Conservation (phyloP, 78 protist genomes). For the Salpingoeca rosetta region DNA sequence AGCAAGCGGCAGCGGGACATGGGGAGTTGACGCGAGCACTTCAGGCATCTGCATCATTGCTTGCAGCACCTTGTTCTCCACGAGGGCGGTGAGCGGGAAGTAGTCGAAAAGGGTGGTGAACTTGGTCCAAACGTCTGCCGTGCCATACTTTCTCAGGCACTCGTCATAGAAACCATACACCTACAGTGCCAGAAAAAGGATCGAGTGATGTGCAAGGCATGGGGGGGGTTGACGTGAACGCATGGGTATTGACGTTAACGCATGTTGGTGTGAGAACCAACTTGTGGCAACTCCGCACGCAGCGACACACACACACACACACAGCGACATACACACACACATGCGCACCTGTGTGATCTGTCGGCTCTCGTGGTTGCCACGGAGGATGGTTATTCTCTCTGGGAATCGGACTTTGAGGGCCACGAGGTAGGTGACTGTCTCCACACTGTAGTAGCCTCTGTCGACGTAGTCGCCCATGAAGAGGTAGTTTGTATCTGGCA, state of each 20-base stretch:
- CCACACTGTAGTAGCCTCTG: conserved; percentile 92
- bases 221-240: not conserved
- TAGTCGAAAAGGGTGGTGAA: conserved; percentile 90
- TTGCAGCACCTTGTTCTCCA: conserved; percentile 77
- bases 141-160: conserved; percentile 93
- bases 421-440: conserved; percentile 84
- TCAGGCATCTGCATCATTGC: no score
- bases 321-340: no score
- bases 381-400: conserved; percentile 65
- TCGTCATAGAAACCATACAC: conserved; percentile 67
- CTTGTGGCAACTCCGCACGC: no score
- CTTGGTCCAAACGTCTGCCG: conserved; percentile 85
- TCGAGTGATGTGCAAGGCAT: not conserved
- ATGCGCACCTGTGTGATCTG: conserved; percentile 93
- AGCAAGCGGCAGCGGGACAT: not conserved
- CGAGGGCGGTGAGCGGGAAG: conserved; percentile 83
- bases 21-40: not conserved
- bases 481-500: conserved; percentile 84
- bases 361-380: conserved; percentile 95
- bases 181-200: not conserved
- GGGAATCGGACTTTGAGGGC: conserved; percentile 77
- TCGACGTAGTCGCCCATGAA: conserved; percentile 99
- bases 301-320: no score
- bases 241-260: not conserved
- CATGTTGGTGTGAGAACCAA: no score